phyloP scores from a whole-genome alignment of 148 eudicot genomes.

The Cornus controversa region DNA sequence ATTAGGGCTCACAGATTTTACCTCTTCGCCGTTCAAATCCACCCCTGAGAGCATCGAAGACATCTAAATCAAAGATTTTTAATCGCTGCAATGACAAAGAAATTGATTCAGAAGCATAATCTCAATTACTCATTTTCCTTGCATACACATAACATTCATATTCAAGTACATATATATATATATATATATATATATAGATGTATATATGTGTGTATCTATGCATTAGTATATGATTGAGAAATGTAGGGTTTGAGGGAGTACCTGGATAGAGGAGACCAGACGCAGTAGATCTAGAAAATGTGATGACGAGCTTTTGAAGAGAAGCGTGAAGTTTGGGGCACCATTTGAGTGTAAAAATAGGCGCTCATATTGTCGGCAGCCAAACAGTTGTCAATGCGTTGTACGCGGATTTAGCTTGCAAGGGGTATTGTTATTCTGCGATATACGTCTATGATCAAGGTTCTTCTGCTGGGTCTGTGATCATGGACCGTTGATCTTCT shows the following conservation, averaged over 20 bases:
- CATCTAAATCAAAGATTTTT: conserved; percentile 5
- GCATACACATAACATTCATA: no score
- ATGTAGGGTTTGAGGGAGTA: not conserved
- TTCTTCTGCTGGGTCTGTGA: no score
- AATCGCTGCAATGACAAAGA: not conserved
- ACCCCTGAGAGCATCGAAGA: not conserved
- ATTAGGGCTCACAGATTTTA: conserved; percentile 10
- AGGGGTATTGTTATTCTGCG: no score
- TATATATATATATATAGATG: not conserved
- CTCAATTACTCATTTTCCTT: not conserved
- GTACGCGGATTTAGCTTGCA: not conserved
- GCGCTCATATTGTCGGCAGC: not conserved
- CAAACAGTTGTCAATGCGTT: not conserved
- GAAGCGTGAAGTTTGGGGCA: not conserved
- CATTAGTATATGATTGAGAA: not conserved
- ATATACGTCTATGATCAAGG: no score
- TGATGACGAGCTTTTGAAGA: not conserved
- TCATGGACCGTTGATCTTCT: no score
- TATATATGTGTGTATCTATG: not conserved
- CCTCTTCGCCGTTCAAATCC: not conserved
- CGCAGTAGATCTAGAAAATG: not conserved
- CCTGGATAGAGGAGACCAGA: not conserved
- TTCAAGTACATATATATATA: no score
- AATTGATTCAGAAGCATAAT: not conserved
- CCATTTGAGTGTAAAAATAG: not conserved